These are phyloP conservation scores for Candolleomyces aberdarensis DNA, from an alignment of 768 basidiomycete species.

Conservation along the genomic window DNA sequence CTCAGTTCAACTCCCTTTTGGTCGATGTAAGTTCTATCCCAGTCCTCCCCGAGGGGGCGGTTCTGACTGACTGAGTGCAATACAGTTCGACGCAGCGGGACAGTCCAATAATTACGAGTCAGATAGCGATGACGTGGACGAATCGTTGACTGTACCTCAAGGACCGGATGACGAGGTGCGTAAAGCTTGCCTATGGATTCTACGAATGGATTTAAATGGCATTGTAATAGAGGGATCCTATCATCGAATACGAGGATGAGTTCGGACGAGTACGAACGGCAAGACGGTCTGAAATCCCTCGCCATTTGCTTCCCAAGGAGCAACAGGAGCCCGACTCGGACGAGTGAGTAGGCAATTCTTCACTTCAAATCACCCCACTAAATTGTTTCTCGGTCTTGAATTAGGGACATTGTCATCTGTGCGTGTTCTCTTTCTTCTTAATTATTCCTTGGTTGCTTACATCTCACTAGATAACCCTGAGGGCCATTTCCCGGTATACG, in stretches of 20 bases:
- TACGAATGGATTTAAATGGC: not conserved
- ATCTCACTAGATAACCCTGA: slow-evolving; percentile 65
- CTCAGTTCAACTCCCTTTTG: slow-evolving; percentile 66
- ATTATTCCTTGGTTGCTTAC: slow-evolving; percentile 2
- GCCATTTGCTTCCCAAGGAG: slow-evolving; percentile 51
- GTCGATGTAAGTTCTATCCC: slow-evolving; percentile 64
- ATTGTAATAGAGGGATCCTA: slow-evolving; percentile 58
- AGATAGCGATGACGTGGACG: slow-evolving; percentile 77
- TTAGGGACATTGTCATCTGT: slow-evolving; percentile 62
- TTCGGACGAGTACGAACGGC: slow-evolving; percentile 75
- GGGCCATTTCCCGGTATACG: slow-evolving; percentile 84
- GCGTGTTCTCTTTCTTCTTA: slow-evolving; percentile 13
- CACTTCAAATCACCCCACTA: not conserved
- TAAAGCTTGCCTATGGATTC: not conserved
- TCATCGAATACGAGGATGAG: slow-evolving; percentile 85
- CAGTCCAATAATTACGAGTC: slow-evolving; percentile 52
- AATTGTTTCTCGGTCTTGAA: slow-evolving; percentile 6
- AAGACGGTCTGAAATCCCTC: slow-evolving; percentile 73
- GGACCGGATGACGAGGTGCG: slow-evolving; percentile 40
- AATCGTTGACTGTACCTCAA: slow-evolving; percentile 64
- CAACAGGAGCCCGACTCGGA: slow-evolving; percentile 41
- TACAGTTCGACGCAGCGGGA: slow-evolving; percentile 64
- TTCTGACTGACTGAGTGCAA: not conserved
- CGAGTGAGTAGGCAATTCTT: slow-evolving; percentile 40
- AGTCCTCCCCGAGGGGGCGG: not conserved